Conservation (phyloP, 257 asterid genomes). For the Sherardia arvensis region DNA sequence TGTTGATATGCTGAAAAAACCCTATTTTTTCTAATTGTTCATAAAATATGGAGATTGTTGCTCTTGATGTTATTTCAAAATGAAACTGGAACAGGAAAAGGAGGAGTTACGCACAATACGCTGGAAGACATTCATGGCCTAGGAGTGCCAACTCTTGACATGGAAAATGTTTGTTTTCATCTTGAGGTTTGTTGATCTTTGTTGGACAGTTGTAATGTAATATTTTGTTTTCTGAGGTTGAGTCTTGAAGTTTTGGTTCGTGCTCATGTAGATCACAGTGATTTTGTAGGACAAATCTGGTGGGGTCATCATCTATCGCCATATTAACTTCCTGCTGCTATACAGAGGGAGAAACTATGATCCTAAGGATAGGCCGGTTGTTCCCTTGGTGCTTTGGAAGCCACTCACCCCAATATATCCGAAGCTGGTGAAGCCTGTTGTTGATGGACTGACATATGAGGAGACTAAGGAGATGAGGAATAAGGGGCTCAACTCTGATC, state of each 20-base stretch:
- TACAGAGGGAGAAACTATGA: slow-evolving; percentile 80
- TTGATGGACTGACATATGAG: slow-evolving; percentile 74
- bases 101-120: slow-evolving; percentile 89
- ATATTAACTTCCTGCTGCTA: slow-evolving; percentile 45
- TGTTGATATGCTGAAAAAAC: too few species aligned
- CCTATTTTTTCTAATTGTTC: too few species aligned
- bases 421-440: slow-evolving; percentile 76
- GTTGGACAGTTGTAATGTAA: too few species aligned
- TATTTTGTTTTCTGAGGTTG: neutral
- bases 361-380: slow-evolving; percentile 33
- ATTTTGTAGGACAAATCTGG: slow-evolving; percentile 72
- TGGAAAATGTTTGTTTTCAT: slow-evolving; percentile 84
- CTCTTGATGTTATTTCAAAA: too few species aligned
- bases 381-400: slow-evolving; percentile 77
- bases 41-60: too few species aligned
- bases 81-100: slow-evolving; percentile 40
- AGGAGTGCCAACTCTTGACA: slow-evolving; percentile 90
- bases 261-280: slow-evolving; percentile 39
- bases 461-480: slow-evolving; percentile 72
- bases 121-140: slow-evolving; percentile 75
- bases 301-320: slow-evolving; percentile 66
- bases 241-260: slow-evolving; percentile 3
- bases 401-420: slow-evolving; percentile 80
- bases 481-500: slow-evolving; percentile 64
- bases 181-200: slow-evolving; percentile 51